Base-by-base conservation (phyloP, 2,329 filamentous ascomycete species). In the Aspergillus novoparasiticus region DNA sequence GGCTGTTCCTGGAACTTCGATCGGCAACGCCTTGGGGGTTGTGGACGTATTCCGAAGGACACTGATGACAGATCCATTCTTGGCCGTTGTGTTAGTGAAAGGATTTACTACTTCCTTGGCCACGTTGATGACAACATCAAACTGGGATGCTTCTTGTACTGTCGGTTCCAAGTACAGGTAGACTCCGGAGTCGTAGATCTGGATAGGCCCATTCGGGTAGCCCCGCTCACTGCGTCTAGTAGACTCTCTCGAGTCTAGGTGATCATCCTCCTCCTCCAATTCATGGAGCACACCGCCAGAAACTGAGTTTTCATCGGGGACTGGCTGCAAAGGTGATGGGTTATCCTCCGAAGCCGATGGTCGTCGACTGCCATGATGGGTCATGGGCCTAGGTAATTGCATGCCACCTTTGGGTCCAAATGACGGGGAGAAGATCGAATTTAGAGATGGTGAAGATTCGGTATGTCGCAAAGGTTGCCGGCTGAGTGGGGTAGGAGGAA, bases 91-190 rank as follows among this genome's bases (percentile, higher is more conserved):
- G 5, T 63, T 68, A 6, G 71, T 73, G 69, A 89, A 87, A 1
- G 87, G 87, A 67, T 89, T 89, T 59, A 81, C 81, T 6, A 89
- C 87, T 73, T 89, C 87, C 71, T 87, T 88, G 8, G 87, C 87
- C 30, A 89, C 87, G 65, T 89, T 89, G 66, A 89, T 80, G 23
- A 89, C 83, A 3, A 88, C 86, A 68, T 89, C 87, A 64, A 88
- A 89, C 45, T 82, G 76, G 6, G 82, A 80, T 2, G 86, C 87
- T 73, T 89, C 86, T 61, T 86, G 82, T 6, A 81, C 83, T 3
- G 83, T 88, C 0, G 87, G 87, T 71, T 89, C 87, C 59, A 88
- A 80, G 67, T 89, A 89, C 6, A 89, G 80, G 68, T 85, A 88
- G 4, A 89, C 82, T 2, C 85, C 82, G 14, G 84, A 83, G 60